These are phyloP conservation scores for Solanum chilense DNA, from an alignment of 257 asterid species.

Conservation along the genomic window DNA sequence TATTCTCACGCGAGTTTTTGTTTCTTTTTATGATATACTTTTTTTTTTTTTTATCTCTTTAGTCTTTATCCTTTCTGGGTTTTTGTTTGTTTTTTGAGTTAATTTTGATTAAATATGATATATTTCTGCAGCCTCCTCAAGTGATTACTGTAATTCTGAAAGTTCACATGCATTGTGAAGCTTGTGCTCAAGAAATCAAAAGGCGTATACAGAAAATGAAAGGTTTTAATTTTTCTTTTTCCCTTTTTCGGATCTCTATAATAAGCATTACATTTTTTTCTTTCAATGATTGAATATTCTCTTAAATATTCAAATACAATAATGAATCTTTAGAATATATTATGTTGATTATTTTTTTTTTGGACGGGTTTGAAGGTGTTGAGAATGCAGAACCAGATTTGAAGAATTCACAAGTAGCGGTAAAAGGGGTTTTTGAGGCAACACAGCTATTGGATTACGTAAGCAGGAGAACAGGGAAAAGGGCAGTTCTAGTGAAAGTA, in stretches of 20 bases:
- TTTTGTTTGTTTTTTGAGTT: neutral
- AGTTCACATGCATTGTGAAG: conserved; percentile 97
- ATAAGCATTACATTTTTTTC: neutral
- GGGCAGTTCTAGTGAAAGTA: conserved; percentile 41
- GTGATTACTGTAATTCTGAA: conserved; percentile 55
- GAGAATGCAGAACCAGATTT: conserved; percentile 78
- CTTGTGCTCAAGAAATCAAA: conserved; percentile 89
- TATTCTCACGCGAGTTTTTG: neutral
- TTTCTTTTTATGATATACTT: neutral
- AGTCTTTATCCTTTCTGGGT: neutral
- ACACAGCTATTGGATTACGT: conserved; percentile 44
- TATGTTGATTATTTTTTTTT: neutral
- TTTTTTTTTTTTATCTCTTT: neutral
- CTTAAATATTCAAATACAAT: neutral
- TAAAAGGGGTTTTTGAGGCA: conserved; percentile 59
- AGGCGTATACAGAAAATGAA: conserved; percentile 68
- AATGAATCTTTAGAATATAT: neutral
- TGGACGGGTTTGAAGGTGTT: conserved; percentile 31
- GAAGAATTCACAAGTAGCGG: conserved; percentile 59
- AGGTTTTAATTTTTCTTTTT: conserved; percentile 25
- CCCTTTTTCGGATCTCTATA: conserved; percentile 24
- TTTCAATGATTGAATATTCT: conserved; percentile 11
- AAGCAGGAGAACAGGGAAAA: conserved; percentile 63
- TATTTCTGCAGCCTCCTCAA: conserved; percentile 12
- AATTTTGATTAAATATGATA: neutral